phyloP scores from a whole-genome alignment of 2,329 filamentous ascomycete species.

The Xenoacremonium recifei region DNA sequence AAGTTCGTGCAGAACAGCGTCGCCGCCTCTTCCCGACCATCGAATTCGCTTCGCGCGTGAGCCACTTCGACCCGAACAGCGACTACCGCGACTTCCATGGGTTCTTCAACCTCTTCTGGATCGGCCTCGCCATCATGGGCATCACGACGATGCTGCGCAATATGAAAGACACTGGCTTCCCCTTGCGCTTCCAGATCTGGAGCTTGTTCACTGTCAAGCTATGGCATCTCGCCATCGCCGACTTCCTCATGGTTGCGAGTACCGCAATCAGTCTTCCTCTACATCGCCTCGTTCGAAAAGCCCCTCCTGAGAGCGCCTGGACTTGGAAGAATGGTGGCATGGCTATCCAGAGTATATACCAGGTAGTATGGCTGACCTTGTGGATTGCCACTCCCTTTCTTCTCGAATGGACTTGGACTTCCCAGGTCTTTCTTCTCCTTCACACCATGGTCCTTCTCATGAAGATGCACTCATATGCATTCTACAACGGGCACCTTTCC shows the following conservation, averaged over 20 bases:
- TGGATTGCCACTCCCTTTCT: slow-evolving; percentile 87
- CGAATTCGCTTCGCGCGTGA: slow-evolving; percentile 85
- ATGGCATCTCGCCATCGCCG: slow-evolving; percentile 80
- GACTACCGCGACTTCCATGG: slow-evolving; percentile 94
- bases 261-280: slow-evolving; percentile 72
- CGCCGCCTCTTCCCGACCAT: slow-evolving; percentile 89
- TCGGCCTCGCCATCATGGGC: slow-evolving; percentile 93
- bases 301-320: slow-evolving; percentile 49
- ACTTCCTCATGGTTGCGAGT: slow-evolving; percentile 79
- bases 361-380: slow-evolving; percentile 72
- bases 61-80: slow-evolving; percentile 90
- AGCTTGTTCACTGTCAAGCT: slow-evolving; percentile 83
- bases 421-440: slow-evolving; percentile 90
- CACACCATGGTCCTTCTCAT: slow-evolving; percentile 91
- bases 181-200: slow-evolving; percentile 85
- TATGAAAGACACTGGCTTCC: slow-evolving; percentile 88
- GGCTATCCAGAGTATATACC: slow-evolving; percentile 78
- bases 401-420: slow-evolving; percentile 92
- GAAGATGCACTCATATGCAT: slow-evolving; percentile 99
- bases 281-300: slow-evolving; percentile 63
- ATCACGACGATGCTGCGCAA: slow-evolving; percentile 92
- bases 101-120: slow-evolving; percentile 99
- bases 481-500: slow-evolving; percentile 94
- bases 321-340: slow-evolving; percentile 80
- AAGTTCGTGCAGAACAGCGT: slow-evolving; percentile 76